Evolutionary conservation across 495 filamentous ascomycete genomes (phyloP), one percentile per base, ranked within the genome.

Genomic region (Hypoxylon lenormandii): DNA sequence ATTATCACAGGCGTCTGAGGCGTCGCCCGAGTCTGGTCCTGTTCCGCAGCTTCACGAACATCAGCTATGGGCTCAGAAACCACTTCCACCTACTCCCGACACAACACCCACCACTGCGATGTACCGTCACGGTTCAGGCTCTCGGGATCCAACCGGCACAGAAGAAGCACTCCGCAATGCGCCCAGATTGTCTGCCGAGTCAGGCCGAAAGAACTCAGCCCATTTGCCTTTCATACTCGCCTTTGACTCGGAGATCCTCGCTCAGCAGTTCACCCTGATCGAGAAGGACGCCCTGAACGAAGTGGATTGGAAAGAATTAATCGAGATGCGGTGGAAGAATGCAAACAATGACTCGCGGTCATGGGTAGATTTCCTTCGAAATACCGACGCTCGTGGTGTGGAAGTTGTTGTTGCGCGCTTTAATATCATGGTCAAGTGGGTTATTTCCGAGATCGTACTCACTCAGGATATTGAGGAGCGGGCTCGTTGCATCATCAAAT

Each of bases 361-460:
- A 62, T 99, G 96, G 96, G 92, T 97, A n/a, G 89, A 95, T 49
- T 97, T 95, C 74, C 85, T 99, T 11, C 86, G 87, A 26, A 85
- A 88, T n/a, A 87, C 89, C 13, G 89, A 96, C 62, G 90, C 90
- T 21, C 90, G 87, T 36, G 95, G 95, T 18, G 92, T 98, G 53
- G 95, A 97, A 70, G 84, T 99, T n/a, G 93, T 97, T 18, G 93
- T 97, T 69, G 92, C 94, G 16, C 91, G 96, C 36, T 97, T 97
- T 82, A 98, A 98, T 76, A 84, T 99, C 64, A 91, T 98, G 85
- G 94, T 96, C 51, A 97, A 97, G 82, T 99, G 96, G 96, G 90
- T 91, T 12, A 83, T 96, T 19, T 97, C 94, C 1, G 93, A 98
- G 76, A 87, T 94, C 70, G 87, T 98, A 26, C 81, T 99, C 38